Conservation (phyloP, 2,329 filamentous ascomycete species). For the Trichophyton benhamiae region DNA sequence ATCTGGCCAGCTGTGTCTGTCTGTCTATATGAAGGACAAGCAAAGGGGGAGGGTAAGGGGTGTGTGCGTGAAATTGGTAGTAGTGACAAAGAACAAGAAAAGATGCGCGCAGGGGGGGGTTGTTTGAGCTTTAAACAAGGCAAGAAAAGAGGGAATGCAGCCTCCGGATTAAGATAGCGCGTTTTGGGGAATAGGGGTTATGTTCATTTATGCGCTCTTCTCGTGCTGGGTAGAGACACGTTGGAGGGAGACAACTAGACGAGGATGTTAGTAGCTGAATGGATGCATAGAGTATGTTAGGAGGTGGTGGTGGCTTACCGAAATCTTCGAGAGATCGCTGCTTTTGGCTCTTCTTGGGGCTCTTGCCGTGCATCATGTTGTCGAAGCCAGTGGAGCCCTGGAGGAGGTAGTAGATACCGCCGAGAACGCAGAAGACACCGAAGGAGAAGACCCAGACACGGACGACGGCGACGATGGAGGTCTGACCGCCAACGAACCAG, state of each 20-base stretch:
- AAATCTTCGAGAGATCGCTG: constrained; percentile 82
- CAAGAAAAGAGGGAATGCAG: neutral
- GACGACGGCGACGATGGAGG: constrained; percentile 70
- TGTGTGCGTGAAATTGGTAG: too few species aligned
- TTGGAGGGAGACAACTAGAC: constrained; percentile 69
- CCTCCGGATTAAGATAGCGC: neutral
- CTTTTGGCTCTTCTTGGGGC: constrained; percentile 69
- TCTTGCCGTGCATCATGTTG: constrained; percentile 87
- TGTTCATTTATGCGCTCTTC: constrained; percentile 55
- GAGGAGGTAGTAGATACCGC: constrained; percentile 66
- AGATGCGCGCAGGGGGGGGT: neutral
- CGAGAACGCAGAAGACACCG: constrained; percentile 76
- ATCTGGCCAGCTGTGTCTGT: neutral
- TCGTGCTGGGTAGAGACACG: constrained; percentile 86
- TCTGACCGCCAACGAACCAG: constrained; percentile 60
- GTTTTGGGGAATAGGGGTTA: constrained; percentile 2
- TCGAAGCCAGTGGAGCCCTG: constrained; percentile 72
- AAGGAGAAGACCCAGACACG: constrained; percentile 88
- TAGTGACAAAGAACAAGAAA: constrained; percentile 9
- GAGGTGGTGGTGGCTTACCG: constrained; percentile 43
- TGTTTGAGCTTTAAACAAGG: neutral
- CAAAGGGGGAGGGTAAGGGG: constrained; percentile 2
- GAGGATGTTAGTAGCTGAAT: constrained; percentile 1
- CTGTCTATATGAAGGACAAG: constrained; percentile 6
- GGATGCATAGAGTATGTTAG: constrained; percentile 4